These are phyloP conservation scores for Colletotrichum abscissum DNA, from an alignment of 2,329 filamentous ascomycete genomes.

Conservation along the genomic window DNA sequence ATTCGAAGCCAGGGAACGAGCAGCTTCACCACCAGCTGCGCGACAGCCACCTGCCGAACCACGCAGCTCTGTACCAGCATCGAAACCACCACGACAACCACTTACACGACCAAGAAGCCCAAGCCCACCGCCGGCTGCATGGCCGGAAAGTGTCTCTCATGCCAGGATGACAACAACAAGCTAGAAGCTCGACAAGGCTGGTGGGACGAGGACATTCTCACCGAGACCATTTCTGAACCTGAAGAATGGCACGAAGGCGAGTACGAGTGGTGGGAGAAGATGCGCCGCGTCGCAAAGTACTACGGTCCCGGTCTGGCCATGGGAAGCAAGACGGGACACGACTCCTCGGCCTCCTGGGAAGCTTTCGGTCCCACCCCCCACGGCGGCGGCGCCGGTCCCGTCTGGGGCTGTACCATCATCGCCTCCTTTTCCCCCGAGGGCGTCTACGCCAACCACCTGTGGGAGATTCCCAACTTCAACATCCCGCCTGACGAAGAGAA, in stretches of 20 bases:
- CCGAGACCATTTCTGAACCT: conserved; percentile 3
- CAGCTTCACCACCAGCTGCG: conserved; percentile 31
- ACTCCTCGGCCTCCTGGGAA: conserved; percentile 14
- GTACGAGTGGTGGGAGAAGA: conserved; percentile 33
- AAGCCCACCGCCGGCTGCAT: conserved; percentile 4
- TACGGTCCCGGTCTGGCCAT: conserved; percentile 25
- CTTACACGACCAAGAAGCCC: conserved; percentile 24
- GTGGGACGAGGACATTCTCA: conserved; percentile 27
- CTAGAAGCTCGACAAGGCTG: background rate
- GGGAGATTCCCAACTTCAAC: conserved; percentile 34
- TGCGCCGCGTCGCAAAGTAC: conserved; percentile 22
- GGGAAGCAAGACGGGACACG: background rate
- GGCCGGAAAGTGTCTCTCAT: conserved; percentile 13
- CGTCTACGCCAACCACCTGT: conserved; percentile 35
- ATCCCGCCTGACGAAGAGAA: background rate
- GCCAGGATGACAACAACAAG: background rate
- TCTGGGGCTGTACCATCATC: conserved; percentile 36
- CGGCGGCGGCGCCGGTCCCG: conserved; percentile 30
- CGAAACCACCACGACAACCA: conserved; percentile 20
- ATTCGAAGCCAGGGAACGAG: conserved; percentile 3
- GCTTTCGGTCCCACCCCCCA: conserved; percentile 6
- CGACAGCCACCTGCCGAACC: conserved; percentile 25
- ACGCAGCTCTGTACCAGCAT: conserved; percentile 26
- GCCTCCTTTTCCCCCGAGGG: conserved; percentile 24
- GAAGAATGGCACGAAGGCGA: conserved; percentile 23